Conservation (phyloP, 2,329 filamentous ascomycete genomes). For the Aureobasidium leucospermi region DNA sequence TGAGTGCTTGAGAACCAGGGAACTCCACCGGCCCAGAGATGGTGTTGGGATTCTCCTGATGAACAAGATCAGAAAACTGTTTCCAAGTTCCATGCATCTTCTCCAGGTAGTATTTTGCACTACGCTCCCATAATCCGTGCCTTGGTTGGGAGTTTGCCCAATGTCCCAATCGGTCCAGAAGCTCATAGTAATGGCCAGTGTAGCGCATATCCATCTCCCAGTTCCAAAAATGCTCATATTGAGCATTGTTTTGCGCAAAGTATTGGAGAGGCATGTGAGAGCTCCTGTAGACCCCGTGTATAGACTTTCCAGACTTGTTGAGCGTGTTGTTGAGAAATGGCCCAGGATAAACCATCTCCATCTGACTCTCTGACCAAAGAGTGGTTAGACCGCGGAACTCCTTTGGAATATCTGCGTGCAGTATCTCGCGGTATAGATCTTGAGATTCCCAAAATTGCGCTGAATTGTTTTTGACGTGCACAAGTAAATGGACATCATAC, state of each 20-base stretch:
- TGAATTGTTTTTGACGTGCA: conserved; percentile 72
- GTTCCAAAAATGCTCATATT: conserved; percentile 61
- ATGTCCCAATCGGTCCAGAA: conserved; percentile 57
- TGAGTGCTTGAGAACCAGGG: conserved; percentile 45
- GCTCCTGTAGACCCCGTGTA: conserved; percentile 82
- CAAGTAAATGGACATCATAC: conserved; percentile 77
- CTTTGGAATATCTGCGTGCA: conserved; percentile 61
- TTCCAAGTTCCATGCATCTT: conserved; percentile 59
- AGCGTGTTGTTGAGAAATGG: conserved; percentile 68
- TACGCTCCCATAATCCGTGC: conserved; percentile 66
- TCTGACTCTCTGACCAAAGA: conserved; percentile 90
- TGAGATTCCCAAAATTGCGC: conserved; percentile 73
- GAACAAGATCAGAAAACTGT: conserved; percentile 58
- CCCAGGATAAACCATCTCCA: conserved; percentile 82
- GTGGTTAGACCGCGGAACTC: conserved; percentile 87
- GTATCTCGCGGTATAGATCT: conserved; percentile 58
- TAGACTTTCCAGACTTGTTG: conserved; percentile 54
- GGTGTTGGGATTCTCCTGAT: conserved; percentile 45
- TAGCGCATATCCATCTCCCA: conserved; percentile 84
- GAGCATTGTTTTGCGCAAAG: conserved; percentile 43
- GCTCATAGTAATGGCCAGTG: conserved; percentile 75
- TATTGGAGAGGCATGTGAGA: conserved; percentile 45
- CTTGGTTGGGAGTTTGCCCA: conserved; percentile 63
- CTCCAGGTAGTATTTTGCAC: conserved; percentile 65
- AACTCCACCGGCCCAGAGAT: conserved; percentile 56